Conservation (phyloP, 345 rosid genomes). For the Linum tenue region DNA sequence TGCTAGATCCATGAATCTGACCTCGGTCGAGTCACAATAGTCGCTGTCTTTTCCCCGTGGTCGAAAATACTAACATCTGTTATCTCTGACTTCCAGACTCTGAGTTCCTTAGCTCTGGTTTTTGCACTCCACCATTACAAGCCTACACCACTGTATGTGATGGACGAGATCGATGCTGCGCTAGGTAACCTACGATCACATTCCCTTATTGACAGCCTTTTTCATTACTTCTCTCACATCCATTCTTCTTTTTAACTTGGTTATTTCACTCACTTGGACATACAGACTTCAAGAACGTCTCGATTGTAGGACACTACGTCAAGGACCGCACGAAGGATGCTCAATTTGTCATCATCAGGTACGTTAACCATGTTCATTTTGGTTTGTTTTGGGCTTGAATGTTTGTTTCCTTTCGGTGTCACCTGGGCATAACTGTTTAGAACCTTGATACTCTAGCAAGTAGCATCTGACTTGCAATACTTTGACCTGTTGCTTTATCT, state of each 20-base stretch:
- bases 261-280: slow-evolving; percentile 7
- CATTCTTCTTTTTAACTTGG: not conserved
- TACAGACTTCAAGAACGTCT: slow-evolving; percentile 93
- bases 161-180: slow-evolving; percentile 98
- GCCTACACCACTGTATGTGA: slow-evolving; percentile 96
- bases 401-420: too few relatives aligned
- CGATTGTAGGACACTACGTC: slow-evolving; percentile 95
- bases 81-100: slow-evolving; percentile 48
- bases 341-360: slow-evolving; percentile 95
- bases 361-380: not conserved
- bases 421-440: too few relatives aligned
- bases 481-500: too few relatives aligned
- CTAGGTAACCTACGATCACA: slow-evolving; percentile 42
- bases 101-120: slow-evolving; percentile 90
- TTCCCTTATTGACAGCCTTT: slow-evolving; percentile 3
- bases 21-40: not conserved
- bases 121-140: slow-evolving; percentile 99
- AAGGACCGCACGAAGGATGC: slow-evolving; percentile 95
- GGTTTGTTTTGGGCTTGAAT: too few relatives aligned
- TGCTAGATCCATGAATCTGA: not conserved
- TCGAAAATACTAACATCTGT: not conserved
- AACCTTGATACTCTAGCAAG: not conserved
- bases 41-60: not conserved
- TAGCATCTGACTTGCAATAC: not conserved
- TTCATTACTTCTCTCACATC: not conserved